Conservation (phyloP, 169 alveolate genomes). For the Amoebophrya sp. region DNA sequence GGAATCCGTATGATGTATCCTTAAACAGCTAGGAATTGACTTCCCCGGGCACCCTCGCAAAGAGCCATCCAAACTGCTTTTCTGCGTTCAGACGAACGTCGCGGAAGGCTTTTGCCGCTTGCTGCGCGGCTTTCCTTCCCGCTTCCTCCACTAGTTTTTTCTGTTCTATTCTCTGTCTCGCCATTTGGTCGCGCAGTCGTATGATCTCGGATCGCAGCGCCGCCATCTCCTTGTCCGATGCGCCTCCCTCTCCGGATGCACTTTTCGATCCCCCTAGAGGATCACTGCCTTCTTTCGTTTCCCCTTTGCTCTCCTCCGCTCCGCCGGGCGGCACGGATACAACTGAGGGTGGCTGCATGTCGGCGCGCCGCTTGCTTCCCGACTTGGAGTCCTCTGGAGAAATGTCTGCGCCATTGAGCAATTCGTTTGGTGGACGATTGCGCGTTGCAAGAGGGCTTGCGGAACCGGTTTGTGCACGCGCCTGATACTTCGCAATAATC, state of each 20-base stretch:
- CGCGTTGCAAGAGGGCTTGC: not conserved
- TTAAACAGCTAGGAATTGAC: no score
- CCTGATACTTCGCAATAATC: not conserved
- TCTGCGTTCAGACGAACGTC: not conserved
- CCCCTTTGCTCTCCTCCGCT: no score
- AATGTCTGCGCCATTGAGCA: no score
- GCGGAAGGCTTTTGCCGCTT: constrained; percentile 12
- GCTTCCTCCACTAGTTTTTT: not conserved
- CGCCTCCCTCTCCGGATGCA: no score
- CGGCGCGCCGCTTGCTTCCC: no score
- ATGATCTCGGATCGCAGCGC: not conserved
- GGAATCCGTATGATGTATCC: no score
- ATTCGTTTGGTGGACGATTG: not conserved
- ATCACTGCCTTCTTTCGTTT: no score
- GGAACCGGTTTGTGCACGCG: not conserved
- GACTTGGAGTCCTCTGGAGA: no score
- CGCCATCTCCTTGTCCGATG: not conserved
- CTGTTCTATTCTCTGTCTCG: not conserved
- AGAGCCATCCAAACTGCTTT: constrained; percentile 22
- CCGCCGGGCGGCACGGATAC: no score
- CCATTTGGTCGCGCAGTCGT: not conserved
- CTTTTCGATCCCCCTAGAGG: no score
- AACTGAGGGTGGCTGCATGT: no score
- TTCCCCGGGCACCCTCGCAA: not conserved
- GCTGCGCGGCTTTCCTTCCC: not conserved